Conservation (phyloP, 2,329 filamentous ascomycete genomes). For the Verticillium longisporum region DNA sequence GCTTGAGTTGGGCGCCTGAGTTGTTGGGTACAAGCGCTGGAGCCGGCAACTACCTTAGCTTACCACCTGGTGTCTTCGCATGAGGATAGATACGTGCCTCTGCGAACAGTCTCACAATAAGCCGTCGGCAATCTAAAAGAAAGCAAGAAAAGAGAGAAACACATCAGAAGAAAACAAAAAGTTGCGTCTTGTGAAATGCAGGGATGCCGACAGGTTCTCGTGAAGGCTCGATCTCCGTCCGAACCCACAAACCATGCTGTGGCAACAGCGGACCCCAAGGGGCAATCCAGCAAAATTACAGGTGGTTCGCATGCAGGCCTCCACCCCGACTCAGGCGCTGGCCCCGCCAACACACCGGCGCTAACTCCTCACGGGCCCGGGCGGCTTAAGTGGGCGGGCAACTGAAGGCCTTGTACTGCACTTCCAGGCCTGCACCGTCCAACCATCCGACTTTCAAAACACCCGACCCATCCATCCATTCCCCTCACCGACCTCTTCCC, state of each 20-base stretch:
- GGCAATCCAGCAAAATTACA: slow-evolving; percentile 4
- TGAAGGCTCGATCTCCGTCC: neutral
- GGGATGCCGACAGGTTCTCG: neutral
- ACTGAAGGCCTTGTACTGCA: neutral
- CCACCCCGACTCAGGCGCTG: neutral
- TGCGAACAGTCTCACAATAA: neutral
- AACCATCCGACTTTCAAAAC: neutral
- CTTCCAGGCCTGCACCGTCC: neutral
- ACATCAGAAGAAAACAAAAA: no score
- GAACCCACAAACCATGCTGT: neutral
- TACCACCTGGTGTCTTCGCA: neutral
- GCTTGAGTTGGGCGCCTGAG: neutral
- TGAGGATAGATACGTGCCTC: neutral
- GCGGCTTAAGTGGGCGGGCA: neutral
- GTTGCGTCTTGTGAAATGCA: no score
- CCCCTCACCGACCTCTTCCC: slow-evolving; percentile 10
- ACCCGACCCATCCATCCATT: slow-evolving; percentile 1
- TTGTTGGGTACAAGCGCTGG: neutral
- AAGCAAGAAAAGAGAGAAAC: no score
- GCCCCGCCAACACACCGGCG: neutral
- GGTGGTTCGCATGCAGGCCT: slow-evolving; percentile 5
- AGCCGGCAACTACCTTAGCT: neutral
- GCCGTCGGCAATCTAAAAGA: neutral
- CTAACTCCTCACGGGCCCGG: neutral
- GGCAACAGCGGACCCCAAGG: neutral